Percentiles rank a stretch among this genome's conserved stretches.
These are phyloP conservation scores for Saccharomyces pastorianus DNA, from an alignment of 1,139 yeast genomes.

Conservation along the genomic window DNA sequence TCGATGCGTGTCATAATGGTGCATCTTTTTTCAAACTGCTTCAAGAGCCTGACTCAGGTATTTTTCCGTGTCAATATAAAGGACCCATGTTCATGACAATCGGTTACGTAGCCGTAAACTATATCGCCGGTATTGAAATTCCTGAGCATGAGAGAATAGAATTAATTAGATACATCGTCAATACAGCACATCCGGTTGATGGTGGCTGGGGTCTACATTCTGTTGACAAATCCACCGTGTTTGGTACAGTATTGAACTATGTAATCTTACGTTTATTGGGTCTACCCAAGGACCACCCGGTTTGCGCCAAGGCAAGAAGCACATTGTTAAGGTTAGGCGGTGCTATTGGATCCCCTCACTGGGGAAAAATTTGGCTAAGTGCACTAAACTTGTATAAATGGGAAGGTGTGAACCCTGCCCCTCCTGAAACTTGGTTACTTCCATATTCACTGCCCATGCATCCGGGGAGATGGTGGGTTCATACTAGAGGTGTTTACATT, in stretches of 20 bases:
- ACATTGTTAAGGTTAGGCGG: slow-evolving; percentile 75
- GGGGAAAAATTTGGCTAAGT: slow-evolving; percentile 95
- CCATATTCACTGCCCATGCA: slow-evolving; percentile 80
- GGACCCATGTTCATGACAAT: slow-evolving; percentile 98
- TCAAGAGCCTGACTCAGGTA: slow-evolving; percentile 71
- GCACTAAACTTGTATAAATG: slow-evolving; percentile 74
- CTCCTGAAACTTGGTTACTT: slow-evolving; percentile 87
- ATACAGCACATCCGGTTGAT: slow-evolving; percentile 91
- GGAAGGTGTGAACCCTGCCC: slow-evolving; percentile 98
- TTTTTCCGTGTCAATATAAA: slow-evolving; percentile 84
- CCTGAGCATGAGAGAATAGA: slow-evolving; percentile 61
- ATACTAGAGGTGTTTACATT: slow-evolving; percentile 83
- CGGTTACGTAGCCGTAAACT: slow-evolving; percentile 73
- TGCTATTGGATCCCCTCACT: slow-evolving; percentile 84
- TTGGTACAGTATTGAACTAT: slow-evolving; percentile 88
- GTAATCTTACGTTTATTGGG: slow-evolving; percentile 73
- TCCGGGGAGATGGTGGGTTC: slow-evolving; percentile 99
- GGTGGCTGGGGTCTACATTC: slow-evolving; percentile 99
- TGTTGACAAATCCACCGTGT: slow-evolving; percentile 86
- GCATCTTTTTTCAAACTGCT: slow-evolving; percentile 59
- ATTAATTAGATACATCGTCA: slow-evolving; percentile 73
- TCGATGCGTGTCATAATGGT: slow-evolving; percentile 64
- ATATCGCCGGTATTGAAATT: slow-evolving; percentile 60
- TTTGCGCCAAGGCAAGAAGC: slow-evolving; percentile 66
- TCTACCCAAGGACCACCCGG: slow-evolving; percentile 62